Percentiles rank a stretch among this genome's conserved stretches.
Conservation (phyloP, 225 moss, liverwort and hornwort genomes). For the Polytrichum commune region DNA sequence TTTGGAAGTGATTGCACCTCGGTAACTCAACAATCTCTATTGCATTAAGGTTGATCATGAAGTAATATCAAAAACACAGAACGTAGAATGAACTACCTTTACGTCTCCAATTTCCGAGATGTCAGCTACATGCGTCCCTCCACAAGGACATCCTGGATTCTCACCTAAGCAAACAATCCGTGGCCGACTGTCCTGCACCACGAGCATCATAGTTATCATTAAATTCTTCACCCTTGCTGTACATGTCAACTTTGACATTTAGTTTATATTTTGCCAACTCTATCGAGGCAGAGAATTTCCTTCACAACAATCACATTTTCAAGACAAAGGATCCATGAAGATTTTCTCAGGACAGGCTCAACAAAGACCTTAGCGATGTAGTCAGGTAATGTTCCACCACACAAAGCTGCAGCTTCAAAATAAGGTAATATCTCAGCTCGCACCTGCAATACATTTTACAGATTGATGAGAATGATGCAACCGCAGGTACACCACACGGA, state of each 20-base stretch:
- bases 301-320: too few relatives aligned
- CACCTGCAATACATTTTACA: slow-evolving; percentile 38
- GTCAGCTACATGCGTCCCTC: slow-evolving; percentile 75
- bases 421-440: slow-evolving; percentile 52
- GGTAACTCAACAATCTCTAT: too few relatives aligned
- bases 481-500: too few relatives aligned
- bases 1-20: too few relatives aligned
- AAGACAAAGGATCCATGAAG: background rate
- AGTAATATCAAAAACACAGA: too few relatives aligned
- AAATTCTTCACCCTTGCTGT: slow-evolving; percentile 1
- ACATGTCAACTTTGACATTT: too few relatives aligned
- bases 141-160: slow-evolving; percentile 67
- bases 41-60: too few relatives aligned
- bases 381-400: slow-evolving; percentile 70
- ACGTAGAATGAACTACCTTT: slow-evolving; percentile 34
- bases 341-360: background rate
- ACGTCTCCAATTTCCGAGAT: slow-evolving; percentile 63
- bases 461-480: background rate
- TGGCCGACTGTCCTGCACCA: slow-evolving; percentile 62
- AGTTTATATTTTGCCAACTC: too few relatives aligned
- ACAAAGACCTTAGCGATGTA: slow-evolving; percentile 57
- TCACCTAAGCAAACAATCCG: slow-evolving; percentile 68
- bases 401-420: slow-evolving; percentile 62
- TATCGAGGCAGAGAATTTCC: too few relatives aligned
- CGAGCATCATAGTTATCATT: slow-evolving; percentile 4